phyloP scores from a whole-genome alignment of 2,329 filamentous ascomycete genomes.

The Aspergillus fischeri region DNA sequence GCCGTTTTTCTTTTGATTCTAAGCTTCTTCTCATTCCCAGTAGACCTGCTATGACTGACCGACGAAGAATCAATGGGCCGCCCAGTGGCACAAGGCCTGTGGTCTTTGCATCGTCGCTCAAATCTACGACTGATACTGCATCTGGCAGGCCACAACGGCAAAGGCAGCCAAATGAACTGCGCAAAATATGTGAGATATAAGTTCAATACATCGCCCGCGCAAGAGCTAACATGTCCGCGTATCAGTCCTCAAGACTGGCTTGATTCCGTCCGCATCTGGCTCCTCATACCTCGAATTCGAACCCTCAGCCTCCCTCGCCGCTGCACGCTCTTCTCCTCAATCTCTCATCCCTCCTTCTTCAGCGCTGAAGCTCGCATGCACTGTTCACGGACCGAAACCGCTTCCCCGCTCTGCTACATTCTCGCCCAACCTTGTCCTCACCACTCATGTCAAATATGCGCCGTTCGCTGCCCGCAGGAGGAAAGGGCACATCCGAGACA shows the following conservation, averaged over 20 bases:
- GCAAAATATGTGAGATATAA: slow-evolving; percentile 73
- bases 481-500: slow-evolving; percentile 80
- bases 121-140: slow-evolving; percentile 45
- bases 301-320: slow-evolving; percentile 43
- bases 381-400: slow-evolving; percentile 87
- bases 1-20: background rate
- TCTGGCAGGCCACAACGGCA: slow-evolving; percentile 51
- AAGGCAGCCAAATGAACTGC: slow-evolving; percentile 65
- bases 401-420: slow-evolving; percentile 87
- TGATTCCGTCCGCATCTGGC: slow-evolving; percentile 89
- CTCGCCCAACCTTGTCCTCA: slow-evolving; percentile 85
- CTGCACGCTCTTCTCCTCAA: slow-evolving; percentile 41
- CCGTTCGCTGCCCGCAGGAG: slow-evolving; percentile 84
- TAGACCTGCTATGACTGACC: slow-evolving; percentile 64
- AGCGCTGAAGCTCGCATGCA: slow-evolving; percentile 86
- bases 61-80: slow-evolving; percentile 86
- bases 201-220: background rate
- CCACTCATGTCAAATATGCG: slow-evolving; percentile 92
- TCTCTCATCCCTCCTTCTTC: slow-evolving; percentile 53
- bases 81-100: slow-evolving; percentile 71
- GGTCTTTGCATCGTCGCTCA: slow-evolving; percentile 54
- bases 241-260: slow-evolving; percentile 80
- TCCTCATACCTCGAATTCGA: slow-evolving; percentile 65
- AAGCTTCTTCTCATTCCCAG: slow-evolving; percentile 3
- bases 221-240: slow-evolving; percentile 16